Base-by-base conservation (phyloP, 106 monocot species). In the Acanthochlamys bracteata region DNA sequence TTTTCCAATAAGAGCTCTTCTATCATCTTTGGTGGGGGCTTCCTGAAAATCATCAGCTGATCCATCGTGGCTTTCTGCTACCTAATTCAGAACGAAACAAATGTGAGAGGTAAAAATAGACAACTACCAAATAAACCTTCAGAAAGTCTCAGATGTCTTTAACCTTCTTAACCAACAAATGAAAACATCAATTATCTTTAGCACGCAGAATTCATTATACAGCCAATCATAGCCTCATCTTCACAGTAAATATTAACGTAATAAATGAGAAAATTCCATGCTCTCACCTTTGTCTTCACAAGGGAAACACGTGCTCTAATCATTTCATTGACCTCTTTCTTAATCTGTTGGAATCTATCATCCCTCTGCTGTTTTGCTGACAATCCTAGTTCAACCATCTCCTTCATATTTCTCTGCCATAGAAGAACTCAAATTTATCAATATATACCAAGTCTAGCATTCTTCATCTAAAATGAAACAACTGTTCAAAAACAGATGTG, bases 371-470 rank as follows among this genome's bases (percentile, higher is more conserved):
- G 90, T 64, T 95, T 95, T 59, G 86, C 87, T 55, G 84, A 84
- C n/a, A 88, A 69, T 65, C 95, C 88, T 79, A 75, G 61, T 80
- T 88, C 82, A 69, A 96, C 80, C 90, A 96, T 84, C 63, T 88
- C 90, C 71, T 76, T 90, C 82, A 96, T 75, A 54, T 91, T 84
- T 70, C 90, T 95, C 95, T 95, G 77, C 67, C 10, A 65, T 23
- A 57, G 67, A 55, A 57, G 67, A 55, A 54, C 40, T 47, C 23
- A 52, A 16, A 19, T n/a, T 45, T 26, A 41, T 26, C 19, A 40
- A 49, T 43, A 57, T 33, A 41, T 25, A 10, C 16, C 11, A 53
- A 42, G 16, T 39, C 47, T 2, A 25, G 33, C 33, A 33, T 1
- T 33, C 6, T 33, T 33, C 33, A 33, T 3, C 6, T 33, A 33